A percentile compares a stretch with the other conserved stretches of the same genome.
phyloP scores from a whole-genome alignment of 2,329 filamentous ascomycete species.

The Aspergillus eucalypticola region DNA sequence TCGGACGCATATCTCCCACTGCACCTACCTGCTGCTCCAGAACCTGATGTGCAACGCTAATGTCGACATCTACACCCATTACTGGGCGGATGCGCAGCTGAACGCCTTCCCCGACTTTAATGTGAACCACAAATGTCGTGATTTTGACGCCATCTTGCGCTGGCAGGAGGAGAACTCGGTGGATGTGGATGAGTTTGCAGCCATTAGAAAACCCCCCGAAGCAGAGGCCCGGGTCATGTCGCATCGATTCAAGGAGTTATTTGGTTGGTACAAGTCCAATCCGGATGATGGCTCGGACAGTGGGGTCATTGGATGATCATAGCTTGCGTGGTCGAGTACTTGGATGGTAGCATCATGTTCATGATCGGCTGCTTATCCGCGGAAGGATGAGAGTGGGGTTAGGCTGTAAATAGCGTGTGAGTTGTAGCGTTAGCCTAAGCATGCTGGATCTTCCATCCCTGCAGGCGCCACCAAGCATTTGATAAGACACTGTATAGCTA shows the following conservation, averaged over 20 bases:
- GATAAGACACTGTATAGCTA: not conserved
- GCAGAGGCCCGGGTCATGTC: slow-evolving; percentile 1
- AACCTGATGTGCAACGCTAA: slow-evolving; percentile 6
- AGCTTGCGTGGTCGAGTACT: not conserved
- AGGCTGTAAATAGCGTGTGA: not conserved
- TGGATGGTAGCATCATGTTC: not conserved
- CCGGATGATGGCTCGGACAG: not conserved
- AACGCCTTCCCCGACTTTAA: slow-evolving; percentile 9
- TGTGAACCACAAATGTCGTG: slow-evolving; percentile 7
- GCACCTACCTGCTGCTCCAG: slow-evolving; percentile 10
- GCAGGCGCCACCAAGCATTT: not conserved
- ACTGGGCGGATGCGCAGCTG: slow-evolving; percentile 2
- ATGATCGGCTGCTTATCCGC: not conserved
- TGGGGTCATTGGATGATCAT: not conserved
- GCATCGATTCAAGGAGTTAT: slow-evolving; percentile 2
- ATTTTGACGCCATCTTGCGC: not conserved
- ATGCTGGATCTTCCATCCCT: not conserved
- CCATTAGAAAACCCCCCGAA: not conserved
- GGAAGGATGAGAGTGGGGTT: not conserved
- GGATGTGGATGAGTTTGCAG: not conserved
- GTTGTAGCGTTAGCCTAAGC: not conserved
- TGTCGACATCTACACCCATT: slow-evolving; percentile 1
- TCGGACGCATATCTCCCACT: slow-evolving; percentile 9
- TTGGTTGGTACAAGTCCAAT: slow-evolving; percentile 1
- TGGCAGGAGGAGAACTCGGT: slow-evolving; percentile 4